Evolutionary conservation across 2,329 filamentous ascomycete species (phyloP), one percentile per base, ranked within the genome.

Genomic region (Sporothrix curviconia): DNA sequence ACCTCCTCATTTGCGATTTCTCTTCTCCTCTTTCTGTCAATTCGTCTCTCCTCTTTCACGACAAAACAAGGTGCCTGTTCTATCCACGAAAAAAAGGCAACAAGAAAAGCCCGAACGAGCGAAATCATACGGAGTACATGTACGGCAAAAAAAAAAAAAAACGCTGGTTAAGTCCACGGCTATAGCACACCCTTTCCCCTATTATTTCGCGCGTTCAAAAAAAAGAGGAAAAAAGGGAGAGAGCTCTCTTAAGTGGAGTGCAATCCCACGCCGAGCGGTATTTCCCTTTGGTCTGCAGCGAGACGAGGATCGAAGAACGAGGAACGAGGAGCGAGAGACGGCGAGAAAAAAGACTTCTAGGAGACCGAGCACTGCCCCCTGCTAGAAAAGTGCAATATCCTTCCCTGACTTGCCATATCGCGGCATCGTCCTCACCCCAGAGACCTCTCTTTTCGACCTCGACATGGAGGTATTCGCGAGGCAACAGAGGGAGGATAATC

Each of bases 191-290:
- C 12, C 17, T 30, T 30, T 32, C n/a, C n/a, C n/a, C 24, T 39
- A 37, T 51, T 51, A 14, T 19, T 39, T 36, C 28, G n/a, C 22
- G 43, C 54, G 28, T 7, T 14, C 4, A 24, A 30, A 49, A 56
- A 19, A 40, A 3, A 44, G 24, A 22, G n/a, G 39, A 11, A 28
- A 25, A 37, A 56, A 25, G 40, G 9, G 7, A 42, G 42, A 49
- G 22, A 49, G 37, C 51, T 4, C 40, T 51, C 12, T 9, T 39
- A 44, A 51, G 55, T 56, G 55, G 55, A 56, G 28, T 46, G 55
- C 25, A 56, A 11, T 32, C 30, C 46, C 32, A 37, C 42, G 24
- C n/a, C 17, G 8, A 8, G 36, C 17, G 7, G 12, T 9, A 11
- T 34, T 43, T 24, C 25, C 46, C 34, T 37, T 42, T 49, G 36